These are phyloP conservation scores for Prunus salicina DNA, from an alignment of 306 rosid species.

Conservation along the genomic window DNA sequence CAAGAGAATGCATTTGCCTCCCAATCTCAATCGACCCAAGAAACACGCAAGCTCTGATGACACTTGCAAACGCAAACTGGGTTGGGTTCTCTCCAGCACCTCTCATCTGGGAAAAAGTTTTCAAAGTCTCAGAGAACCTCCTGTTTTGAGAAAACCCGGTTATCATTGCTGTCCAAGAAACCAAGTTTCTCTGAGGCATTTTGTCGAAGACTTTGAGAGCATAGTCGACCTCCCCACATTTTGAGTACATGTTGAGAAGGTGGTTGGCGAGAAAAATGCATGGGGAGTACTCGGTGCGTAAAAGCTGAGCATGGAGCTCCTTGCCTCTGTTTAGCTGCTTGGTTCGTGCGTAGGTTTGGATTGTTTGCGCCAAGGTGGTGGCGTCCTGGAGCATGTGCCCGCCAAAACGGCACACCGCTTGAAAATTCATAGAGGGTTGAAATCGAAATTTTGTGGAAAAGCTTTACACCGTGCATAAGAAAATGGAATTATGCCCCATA, in stretches of 20 bases:
- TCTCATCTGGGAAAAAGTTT: slow-evolving; percentile 40
- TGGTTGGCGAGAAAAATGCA: slow-evolving; percentile 47
- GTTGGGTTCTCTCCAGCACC: slow-evolving; percentile 30
- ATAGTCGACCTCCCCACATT: slow-evolving; percentile 39
- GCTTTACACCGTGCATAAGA: not conserved
- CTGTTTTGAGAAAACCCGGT: slow-evolving; percentile 45
- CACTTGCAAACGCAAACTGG: slow-evolving; percentile 50
- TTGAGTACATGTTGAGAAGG: slow-evolving; percentile 43
- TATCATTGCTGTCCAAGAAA: slow-evolving; percentile 60
- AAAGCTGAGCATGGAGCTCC: slow-evolving; percentile 53
- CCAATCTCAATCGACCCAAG: slow-evolving; percentile 45
- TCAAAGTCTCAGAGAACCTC: slow-evolving; percentile 38
- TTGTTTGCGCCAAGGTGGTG: slow-evolving; percentile 27
- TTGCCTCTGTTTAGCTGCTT: slow-evolving; percentile 51
- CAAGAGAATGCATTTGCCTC: slow-evolving; percentile 50
- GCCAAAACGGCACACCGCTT: slow-evolving; percentile 6
- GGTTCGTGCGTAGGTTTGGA: slow-evolving; percentile 42
- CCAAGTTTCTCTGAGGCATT: slow-evolving; percentile 50
- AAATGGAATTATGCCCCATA: not conserved
- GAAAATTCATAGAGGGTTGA: slow-evolving; percentile 16
- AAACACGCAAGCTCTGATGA: slow-evolving; percentile 42
- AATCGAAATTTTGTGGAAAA: not conserved
- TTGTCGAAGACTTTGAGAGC: slow-evolving; percentile 46
- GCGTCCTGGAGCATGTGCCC: slow-evolving; percentile 26
- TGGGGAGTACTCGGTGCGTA: slow-evolving; percentile 30